Evolutionary conservation across 345 rosid genomes (phyloP).

Genomic region (Rhodomyrtus tomentosa): DNA sequence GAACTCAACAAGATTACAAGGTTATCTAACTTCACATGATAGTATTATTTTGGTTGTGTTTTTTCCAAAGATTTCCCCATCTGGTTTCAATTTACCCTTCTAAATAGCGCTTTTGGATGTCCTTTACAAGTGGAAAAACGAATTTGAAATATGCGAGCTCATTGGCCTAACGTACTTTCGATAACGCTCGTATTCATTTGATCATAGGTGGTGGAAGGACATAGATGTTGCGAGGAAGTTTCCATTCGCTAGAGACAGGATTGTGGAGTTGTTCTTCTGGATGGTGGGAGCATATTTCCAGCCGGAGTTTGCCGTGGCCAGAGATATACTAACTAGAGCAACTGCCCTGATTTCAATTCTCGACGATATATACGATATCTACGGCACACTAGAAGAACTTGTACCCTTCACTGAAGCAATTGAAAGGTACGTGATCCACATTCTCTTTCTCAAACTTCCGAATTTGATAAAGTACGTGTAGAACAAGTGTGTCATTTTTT

Average conservation of each 20-base stretch:
- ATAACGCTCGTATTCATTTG: not conserved
- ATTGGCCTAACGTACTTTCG: not conserved
- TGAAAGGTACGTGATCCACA: not conserved
- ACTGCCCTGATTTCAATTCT: not conserved
- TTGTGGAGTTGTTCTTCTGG: constrained; percentile 9
- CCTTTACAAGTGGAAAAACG: not conserved
- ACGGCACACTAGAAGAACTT: not conserved
- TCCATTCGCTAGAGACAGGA: constrained; percentile 4
- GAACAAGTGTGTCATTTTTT: not conserved
- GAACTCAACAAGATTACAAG: not conserved
- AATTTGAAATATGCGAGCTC: not conserved
- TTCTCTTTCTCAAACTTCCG: not conserved
- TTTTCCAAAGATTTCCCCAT: not conserved
- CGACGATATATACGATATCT: not conserved
- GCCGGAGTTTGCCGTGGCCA: not conserved
- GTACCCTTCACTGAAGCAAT: not conserved
- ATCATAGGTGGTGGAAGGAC: constrained; percentile 15
- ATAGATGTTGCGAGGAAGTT: constrained; percentile 1
- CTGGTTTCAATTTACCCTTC: not conserved
- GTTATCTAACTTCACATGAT: not conserved
- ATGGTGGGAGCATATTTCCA: not conserved
- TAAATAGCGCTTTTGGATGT: not conserved
- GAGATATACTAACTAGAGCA: not conserved
- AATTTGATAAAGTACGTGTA: not conserved
- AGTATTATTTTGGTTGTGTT: not conserved